Conservation (phyloP, 495 filamentous ascomycete genomes). For the Podospora bellae-mahoneyi region DNA sequence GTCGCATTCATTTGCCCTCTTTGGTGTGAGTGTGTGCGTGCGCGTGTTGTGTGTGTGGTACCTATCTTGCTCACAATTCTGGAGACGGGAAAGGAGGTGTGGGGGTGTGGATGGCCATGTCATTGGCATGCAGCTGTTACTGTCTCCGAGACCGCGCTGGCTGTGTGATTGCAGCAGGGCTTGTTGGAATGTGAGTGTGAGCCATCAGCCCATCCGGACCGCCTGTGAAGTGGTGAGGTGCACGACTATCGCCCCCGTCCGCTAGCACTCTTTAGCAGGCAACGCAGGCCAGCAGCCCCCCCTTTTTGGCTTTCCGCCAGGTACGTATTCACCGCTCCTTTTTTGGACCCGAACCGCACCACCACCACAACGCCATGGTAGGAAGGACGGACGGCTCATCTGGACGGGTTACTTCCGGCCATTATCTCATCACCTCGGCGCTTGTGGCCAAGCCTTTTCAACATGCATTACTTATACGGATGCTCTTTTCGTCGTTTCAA, state of each 20-base stretch:
- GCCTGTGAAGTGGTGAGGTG: background rate
- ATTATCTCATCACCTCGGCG: constrained; percentile 14
- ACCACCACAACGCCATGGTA: constrained; percentile 8
- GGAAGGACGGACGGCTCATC: constrained; percentile 10
- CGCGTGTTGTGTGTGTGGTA: background rate
- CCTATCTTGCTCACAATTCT: background rate
- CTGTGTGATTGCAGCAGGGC: background rate
- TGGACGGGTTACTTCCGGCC: constrained; percentile 24
- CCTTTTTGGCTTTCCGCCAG: background rate
- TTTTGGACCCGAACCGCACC: background rate
- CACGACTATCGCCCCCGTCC: background rate
- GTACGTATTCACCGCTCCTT: constrained; percentile 24
- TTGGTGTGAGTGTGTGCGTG: background rate
- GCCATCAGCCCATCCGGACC: background rate
- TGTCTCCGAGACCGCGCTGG: constrained; percentile 3
- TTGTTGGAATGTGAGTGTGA: background rate
- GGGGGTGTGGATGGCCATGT: background rate
- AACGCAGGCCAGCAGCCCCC: background rate
- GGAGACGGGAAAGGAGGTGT: background rate
- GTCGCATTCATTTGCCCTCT: background rate
- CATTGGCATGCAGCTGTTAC: background rate
- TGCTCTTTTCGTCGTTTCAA: background rate
- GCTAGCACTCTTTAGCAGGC: background rate
- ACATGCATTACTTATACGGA: background rate
- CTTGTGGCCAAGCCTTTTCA: constrained; percentile 6